phyloP scores from a whole-genome alignment of 208 protist genomes.

The Acanthamoeba healyi region DNA sequence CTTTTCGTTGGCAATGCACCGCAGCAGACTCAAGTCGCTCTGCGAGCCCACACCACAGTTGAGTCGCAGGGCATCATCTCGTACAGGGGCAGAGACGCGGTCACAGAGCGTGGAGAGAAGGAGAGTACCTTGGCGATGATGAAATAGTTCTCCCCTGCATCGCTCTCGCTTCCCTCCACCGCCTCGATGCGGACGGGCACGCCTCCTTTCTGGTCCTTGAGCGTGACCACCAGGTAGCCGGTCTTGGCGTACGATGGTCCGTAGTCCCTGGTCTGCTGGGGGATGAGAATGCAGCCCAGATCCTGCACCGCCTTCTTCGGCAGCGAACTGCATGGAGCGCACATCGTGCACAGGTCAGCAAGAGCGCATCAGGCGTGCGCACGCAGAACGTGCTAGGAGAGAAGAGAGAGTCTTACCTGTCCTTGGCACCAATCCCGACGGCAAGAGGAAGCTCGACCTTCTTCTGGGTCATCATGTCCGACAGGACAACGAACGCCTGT shows the following conservation, averaged over 20 bases:
- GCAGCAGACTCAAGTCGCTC: conserved; percentile 1
- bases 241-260: conserved; percentile 47
- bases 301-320: conserved; percentile 27
- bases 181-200: conserved; percentile 40
- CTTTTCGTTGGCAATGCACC: conserved; percentile 31
- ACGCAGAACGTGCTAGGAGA: not conserved
- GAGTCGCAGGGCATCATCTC: not conserved
- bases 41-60: not conserved
- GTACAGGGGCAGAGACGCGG: too few relatives aligned
- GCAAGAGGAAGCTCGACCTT: conserved; percentile 22
- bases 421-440: not conserved
- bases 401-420: not conserved
- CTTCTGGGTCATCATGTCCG: conserved; percentile 57
- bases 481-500: conserved; percentile 16
- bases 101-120: not conserved
- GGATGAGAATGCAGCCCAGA: conserved; percentile 40
- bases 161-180: not conserved
- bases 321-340: not conserved
- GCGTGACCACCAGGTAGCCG: conserved; percentile 4
- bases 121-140: conserved; percentile 11
- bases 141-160: conserved; percentile 5
- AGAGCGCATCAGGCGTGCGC: too few relatives aligned
- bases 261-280: conserved; percentile 59
- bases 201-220: conserved; percentile 65
- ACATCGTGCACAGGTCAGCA: not conserved